These are phyloP conservation scores for Ambispora gerdemannii DNA, from an alignment of 192 early-diverging fungal species.

Conservation along the genomic window DNA sequence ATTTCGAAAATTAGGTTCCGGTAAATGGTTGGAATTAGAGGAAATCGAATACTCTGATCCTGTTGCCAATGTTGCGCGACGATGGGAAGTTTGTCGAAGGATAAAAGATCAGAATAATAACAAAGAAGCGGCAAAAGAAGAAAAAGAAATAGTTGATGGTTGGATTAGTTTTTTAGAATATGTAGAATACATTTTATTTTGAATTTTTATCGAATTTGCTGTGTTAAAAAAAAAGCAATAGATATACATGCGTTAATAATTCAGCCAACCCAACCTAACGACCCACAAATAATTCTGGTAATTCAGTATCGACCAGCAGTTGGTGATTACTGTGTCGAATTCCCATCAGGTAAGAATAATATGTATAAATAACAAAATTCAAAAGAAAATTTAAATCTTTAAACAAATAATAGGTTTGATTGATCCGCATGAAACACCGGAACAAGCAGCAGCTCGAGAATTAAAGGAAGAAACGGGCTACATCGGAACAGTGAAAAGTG, in stretches of 20 bases:
- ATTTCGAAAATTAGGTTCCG: constrained; percentile 28
- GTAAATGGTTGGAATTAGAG: constrained; percentile 41
- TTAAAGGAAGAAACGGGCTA: constrained; percentile 51
- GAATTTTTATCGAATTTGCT: not conserved
- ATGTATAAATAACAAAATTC: too few relatives aligned
- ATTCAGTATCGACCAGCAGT: constrained; percentile 49
- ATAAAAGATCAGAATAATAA: not conserved
- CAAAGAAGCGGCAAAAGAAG: not conserved
- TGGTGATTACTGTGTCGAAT: constrained; percentile 42
- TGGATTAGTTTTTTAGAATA: not conserved
- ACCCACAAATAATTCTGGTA: constrained; percentile 40
- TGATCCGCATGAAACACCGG: constrained; percentile 39
- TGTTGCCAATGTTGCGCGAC: constrained; percentile 28
- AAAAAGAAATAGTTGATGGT: constrained; percentile 35
- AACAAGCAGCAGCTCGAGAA: constrained; percentile 43
- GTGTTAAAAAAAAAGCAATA: too few relatives aligned
- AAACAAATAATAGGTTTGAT: constrained; percentile 37
- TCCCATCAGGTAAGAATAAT: constrained; percentile 46
- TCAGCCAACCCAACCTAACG: not conserved
- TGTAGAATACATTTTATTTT: not conserved
- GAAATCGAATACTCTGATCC: constrained; percentile 41
- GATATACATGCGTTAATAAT: constrained; percentile 45
- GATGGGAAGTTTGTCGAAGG: constrained; percentile 38
- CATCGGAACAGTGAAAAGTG: constrained; percentile 26
- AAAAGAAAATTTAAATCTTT: too few relatives aligned